Conservation (phyloP, 2,329 filamentous ascomycete genomes). For the Ceratocystis eucalypticola region DNA sequence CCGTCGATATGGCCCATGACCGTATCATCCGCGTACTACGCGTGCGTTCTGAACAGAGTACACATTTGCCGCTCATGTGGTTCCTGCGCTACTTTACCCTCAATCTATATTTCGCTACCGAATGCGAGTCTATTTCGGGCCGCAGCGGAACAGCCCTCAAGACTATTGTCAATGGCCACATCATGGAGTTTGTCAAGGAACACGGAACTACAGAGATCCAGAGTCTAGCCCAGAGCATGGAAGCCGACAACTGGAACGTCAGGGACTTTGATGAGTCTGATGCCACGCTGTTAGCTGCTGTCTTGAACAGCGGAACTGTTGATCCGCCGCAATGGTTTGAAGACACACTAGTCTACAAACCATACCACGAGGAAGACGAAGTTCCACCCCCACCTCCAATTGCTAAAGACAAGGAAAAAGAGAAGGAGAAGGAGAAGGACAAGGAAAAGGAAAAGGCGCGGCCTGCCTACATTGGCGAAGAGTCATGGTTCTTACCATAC, state of each 20-base stretch:
- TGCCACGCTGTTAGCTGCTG: conserved; percentile 44
- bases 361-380: conserved; percentile 29
- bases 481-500: conserved; percentile 72
- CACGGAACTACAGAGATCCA: conserved; percentile 62
- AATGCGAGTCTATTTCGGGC: conserved; percentile 74
- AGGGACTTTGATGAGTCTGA: conserved; percentile 58
- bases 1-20: conserved; percentile 68
- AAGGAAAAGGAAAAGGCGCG: conserved; percentile 50
- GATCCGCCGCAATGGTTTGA: conserved; percentile 56
- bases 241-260: conserved; percentile 66
- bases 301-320: conserved; percentile 56
- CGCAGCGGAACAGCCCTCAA: conserved; percentile 63
- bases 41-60: conserved; percentile 61
- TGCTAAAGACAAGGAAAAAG: conserved; percentile 39
- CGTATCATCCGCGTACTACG: conserved; percentile 62
- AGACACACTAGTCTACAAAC: conserved; percentile 43
- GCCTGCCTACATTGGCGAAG: conserved; percentile 65
- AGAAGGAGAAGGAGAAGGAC: conserved; percentile 47
- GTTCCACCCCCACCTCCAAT: conserved; percentile 28
- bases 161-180: conserved; percentile 66
- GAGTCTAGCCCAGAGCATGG: conserved; percentile 61
- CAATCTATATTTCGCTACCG: conserved; percentile 70
- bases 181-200: conserved; percentile 62
- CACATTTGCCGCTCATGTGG: conserved; percentile 49
- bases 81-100: conserved; percentile 75